Evolutionary conservation across 179 eudicot species (phyloP), one percentile per base, ranked within the genome.

Genomic region (Amaranthus tricolor): DNA sequence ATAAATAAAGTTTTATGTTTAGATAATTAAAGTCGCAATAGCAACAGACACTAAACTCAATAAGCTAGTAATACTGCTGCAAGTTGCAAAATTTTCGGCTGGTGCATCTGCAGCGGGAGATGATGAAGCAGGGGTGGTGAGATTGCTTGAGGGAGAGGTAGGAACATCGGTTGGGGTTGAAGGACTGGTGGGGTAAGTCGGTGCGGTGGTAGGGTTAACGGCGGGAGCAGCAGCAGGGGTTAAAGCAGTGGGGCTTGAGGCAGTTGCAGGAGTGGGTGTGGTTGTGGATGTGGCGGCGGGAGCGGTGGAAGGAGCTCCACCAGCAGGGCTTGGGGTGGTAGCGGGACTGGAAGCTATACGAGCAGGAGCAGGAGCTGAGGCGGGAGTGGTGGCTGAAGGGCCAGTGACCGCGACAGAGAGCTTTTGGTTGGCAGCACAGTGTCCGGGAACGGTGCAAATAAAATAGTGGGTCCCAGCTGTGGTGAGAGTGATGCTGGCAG

Each of bases 381-480:
- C 2, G 16, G 74, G 24, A 12, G 77, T 10, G 50, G 77, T 8
- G 48, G 75, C 24, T 6, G 76, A 48, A 16, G 76, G 15, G 66
- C 72, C 80, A 5, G 83, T 59, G 55, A 73, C 85, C 48, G 77
- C 73, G 70, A 88, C 78, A 44, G 91, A 66, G 20, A 90, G 77
- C 74, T 80, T 84, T 57, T 89, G 91, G 50, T 85, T 86, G 15
- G 0, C 15, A 72, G 2, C 0, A 50, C 96, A 89, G 78, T 89
- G 93, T 21, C 45, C 44, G 53, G 80, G 63, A 55, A 86, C 7
- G 49, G 90, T 83, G 85, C 93, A 89, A 14, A 89, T 68, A 80
- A 63, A 90, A 78, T 75, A 83, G 73, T 82, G 81, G 50, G 77
- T 76, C 9, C 94, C 94, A 17, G 85, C 19, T 11, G 83, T 12